Percentiles rank a stretch among this genome's conserved stretches.
phyloP scores from a whole-genome alignment of 1,139 yeast genomes.

The Suhomyces terraborum region DNA sequence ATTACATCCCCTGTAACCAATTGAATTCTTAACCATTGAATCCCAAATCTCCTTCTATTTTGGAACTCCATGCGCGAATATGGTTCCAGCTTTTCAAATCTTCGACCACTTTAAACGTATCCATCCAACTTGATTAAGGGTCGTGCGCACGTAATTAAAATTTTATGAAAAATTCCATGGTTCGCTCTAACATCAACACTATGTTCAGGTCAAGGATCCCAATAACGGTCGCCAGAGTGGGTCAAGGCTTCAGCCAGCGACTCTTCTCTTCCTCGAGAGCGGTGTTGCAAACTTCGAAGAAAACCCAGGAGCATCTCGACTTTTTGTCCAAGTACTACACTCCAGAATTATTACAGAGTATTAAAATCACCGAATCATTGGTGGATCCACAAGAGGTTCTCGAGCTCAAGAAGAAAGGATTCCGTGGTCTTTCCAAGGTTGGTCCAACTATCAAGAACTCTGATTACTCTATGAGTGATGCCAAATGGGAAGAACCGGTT shows the following conservation, averaged over 20 bases:
- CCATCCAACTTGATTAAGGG: too few relatives aligned
- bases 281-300: conserved; percentile 15
- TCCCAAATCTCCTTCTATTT: not conserved
- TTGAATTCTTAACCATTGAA: too few relatives aligned
- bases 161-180: conserved; percentile 12
- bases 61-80: not conserved
- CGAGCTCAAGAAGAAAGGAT: conserved; percentile 36
- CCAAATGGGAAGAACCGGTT: conserved; percentile 51
- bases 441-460: conserved; percentile 30
- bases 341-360: conserved; percentile 76
- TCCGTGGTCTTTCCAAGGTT: conserved; percentile 33
- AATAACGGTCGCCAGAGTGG: conserved; percentile 9
- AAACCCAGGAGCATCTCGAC: conserved; percentile 51
- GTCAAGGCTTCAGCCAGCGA: conserved; percentile 12
- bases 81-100: too few relatives aligned
- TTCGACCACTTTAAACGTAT: too few relatives aligned
- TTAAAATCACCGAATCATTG: conserved; percentile 74
- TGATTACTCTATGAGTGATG: conserved; percentile 41
- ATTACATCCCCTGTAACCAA: too few relatives aligned
- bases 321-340: conserved; percentile 71
- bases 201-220: conserved; percentile 13
- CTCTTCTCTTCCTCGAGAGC: conserved; percentile 8
- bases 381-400: conserved; percentile 59
- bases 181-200: conserved; percentile 2
- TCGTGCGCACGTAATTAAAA: conserved; percentile 10